phyloP scores from a whole-genome alignment of 2,329 filamentous ascomycete species.

The Calonectria honghensis region DNA sequence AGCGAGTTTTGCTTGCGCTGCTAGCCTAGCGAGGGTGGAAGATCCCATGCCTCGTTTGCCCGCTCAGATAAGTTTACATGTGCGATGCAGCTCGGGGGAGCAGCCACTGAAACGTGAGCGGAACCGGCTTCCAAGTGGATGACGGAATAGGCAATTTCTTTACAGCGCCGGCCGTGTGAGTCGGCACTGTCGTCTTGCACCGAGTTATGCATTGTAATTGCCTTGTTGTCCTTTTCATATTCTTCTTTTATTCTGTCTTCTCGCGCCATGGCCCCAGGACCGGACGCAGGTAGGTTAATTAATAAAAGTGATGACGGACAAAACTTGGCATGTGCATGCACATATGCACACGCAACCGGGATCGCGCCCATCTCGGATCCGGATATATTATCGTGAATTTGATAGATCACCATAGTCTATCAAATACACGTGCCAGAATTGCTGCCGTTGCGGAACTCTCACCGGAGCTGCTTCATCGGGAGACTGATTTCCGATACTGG shows the following conservation, averaged over 20 bases:
- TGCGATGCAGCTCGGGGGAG: slow-evolving; percentile 14
- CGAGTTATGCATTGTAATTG: slow-evolving; percentile 38
- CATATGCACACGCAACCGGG: neutral
- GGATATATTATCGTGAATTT: neutral
- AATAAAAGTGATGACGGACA: neutral
- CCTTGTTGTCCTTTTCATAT: neutral
- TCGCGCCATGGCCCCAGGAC: neutral
- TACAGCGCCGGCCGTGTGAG: slow-evolving; percentile 36
- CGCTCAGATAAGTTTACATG: slow-evolving; percentile 1
- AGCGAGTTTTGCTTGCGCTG: neutral
- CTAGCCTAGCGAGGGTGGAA: neutral
- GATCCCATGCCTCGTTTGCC: slow-evolving; percentile 22
- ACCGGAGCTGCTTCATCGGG: neutral
- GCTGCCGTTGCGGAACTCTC: neutral
- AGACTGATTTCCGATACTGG: slow-evolving; percentile 57
- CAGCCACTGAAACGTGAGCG: slow-evolving; percentile 36
- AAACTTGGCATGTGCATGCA: neutral
- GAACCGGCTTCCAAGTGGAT: slow-evolving; percentile 41
- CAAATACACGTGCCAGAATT: neutral
- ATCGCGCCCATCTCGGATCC: neutral
- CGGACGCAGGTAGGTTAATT: neutral
- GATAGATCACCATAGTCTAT: neutral
- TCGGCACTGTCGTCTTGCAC: slow-evolving; percentile 37
- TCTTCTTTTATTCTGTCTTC: neutral
- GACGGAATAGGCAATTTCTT: slow-evolving; percentile 35